These are phyloP conservation scores for Cichorium intybus DNA, from an alignment of 140 eudicot genomes.

Conservation along the genomic window DNA sequence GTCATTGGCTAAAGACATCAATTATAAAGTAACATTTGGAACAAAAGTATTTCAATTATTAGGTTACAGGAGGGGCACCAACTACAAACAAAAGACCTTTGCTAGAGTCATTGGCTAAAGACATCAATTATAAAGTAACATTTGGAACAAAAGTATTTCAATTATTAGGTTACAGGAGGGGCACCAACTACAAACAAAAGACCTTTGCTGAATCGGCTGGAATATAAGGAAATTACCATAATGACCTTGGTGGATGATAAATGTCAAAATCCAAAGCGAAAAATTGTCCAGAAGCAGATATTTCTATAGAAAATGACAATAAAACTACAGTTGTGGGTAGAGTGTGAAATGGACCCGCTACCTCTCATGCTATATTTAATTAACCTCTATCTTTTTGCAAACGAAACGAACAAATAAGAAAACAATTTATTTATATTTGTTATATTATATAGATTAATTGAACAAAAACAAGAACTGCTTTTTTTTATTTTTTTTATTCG, in stretches of 20 bases:
- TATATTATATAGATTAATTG: too few species aligned
- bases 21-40: neutral
- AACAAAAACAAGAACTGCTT: too few species aligned
- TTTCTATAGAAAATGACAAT: conserved; percentile 6
- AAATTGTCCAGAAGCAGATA: neutral
- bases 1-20: too few species aligned
- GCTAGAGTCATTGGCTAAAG: too few species aligned
- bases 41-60: neutral
- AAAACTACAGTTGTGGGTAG: conserved; percentile 1
- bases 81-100: neutral
- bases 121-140: neutral
- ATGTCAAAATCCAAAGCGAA: neutral
- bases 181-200: neutral
- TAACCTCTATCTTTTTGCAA: too few species aligned
- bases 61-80: neutral
- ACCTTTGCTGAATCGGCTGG: neutral
- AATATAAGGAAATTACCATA: neutral
- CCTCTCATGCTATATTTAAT: neutral
- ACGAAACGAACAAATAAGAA: too few species aligned
- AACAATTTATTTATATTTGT: too few species aligned
- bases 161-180: neutral
- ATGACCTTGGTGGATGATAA: neutral
- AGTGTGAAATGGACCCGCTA: neutral
- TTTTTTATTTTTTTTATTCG: too few species aligned
- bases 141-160: neutral